Conservation (phyloP, 1,139 yeast species). For the Blastobotrys malaysiensis region DNA sequence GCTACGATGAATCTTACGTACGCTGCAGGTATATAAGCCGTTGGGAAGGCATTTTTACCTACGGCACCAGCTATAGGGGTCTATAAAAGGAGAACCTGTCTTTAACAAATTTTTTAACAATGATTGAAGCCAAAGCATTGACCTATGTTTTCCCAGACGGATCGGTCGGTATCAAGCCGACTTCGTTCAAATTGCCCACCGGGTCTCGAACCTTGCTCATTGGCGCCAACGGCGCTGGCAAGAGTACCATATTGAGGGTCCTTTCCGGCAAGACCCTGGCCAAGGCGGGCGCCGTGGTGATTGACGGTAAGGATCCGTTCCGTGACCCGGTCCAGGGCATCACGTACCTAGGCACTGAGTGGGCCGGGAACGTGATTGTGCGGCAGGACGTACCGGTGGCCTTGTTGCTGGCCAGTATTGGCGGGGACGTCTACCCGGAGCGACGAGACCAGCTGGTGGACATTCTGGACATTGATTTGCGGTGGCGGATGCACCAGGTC, state of each 20-base stretch:
- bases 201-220: constrained; percentile 71
- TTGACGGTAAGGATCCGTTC: constrained; percentile 87
- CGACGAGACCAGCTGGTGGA: constrained; percentile 71
- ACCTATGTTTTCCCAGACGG: constrained; percentile 65
- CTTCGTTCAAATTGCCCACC: constrained; percentile 57
- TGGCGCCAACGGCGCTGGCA: constrained; percentile 98
- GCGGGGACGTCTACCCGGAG: constrained; percentile 68
- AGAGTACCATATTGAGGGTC: constrained; percentile 76
- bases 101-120: constrained; percentile 7
- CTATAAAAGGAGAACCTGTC: background rate
- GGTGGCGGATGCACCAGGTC: constrained; percentile 88
- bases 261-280: constrained; percentile 90
- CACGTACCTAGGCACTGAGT: constrained; percentile 94
- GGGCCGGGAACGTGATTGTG: constrained; percentile 91
- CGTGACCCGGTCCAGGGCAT: constrained; percentile 55
- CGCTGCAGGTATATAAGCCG: background rate
- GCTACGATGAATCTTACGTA: too few species aligned
- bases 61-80: background rate
- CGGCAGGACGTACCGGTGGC: constrained; percentile 86
- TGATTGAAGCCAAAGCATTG: constrained; percentile 57
- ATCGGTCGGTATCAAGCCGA: constrained; percentile 64
- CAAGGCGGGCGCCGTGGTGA: constrained; percentile 52
- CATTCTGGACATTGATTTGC: constrained; percentile 75
- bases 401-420: constrained; percentile 71
- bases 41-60: background rate